A percentile compares a stretch with the other conserved stretches of the same genome.
Evolutionary conservation across 2,329 filamentous ascomycete genomes (phyloP).

Genomic region (Zymoseptoria tritici): DNA sequence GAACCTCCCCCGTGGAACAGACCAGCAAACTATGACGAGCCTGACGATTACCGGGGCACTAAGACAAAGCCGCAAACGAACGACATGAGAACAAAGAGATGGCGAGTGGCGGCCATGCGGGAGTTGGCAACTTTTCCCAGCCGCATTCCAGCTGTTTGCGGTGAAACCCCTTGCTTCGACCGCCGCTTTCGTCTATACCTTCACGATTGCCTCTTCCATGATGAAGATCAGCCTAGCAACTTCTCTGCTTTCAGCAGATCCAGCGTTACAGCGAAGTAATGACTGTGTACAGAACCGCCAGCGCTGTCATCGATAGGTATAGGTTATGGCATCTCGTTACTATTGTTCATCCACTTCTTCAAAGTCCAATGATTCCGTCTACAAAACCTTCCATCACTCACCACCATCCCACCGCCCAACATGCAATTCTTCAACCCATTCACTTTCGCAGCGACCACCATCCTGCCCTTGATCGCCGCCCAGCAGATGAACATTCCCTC

Average conservation of each 20-base stretch:
- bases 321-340: not conserved
- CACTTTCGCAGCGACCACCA: not conserved
- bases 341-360: not conserved
- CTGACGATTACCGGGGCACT: not conserved
- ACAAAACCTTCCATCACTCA: not conserved
- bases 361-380: not conserved
- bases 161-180: not conserved
- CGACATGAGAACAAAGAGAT: not conserved
- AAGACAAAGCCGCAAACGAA: not conserved
- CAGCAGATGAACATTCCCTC: conserved; percentile 7
- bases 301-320: not conserved
- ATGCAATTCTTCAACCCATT: not conserved
- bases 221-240: not conserved
- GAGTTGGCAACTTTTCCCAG: not conserved
- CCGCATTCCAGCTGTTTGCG: not conserved
- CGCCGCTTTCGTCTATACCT: not conserved
- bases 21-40: not conserved
- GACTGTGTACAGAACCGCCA: not conserved
- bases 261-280: not conserved
- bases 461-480: not conserved
- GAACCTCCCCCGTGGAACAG: not conserved
- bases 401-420: not conserved
- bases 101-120: not conserved
- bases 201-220: not conserved
- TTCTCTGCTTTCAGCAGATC: not conserved